Base-by-base conservation (phyloP, 2,329 filamentous ascomycete genomes). In the Sclerotinia borealis region DNA sequence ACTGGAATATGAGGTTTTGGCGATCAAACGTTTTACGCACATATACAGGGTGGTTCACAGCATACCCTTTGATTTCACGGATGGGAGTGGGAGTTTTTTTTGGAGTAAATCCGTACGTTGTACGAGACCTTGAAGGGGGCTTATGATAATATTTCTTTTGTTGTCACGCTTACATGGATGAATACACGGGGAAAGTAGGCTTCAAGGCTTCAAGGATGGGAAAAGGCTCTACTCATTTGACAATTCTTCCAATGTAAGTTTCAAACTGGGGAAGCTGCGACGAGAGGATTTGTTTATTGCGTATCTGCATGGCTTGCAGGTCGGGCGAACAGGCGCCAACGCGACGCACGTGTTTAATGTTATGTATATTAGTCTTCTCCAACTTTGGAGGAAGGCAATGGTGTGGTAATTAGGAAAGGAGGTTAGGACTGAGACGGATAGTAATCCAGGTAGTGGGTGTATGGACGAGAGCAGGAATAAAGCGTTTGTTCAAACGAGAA, bases 91-190 rank as follows among this genome's bases (percentile, higher is more conserved):
- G 54, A 17, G 54, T 56, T 45, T 45, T 55, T 31, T 39, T 27
- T 22, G 27, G 54, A 34, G 54, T 56, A 56, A 43, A 17, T 17
- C 19, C 29, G 54, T 56, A 56, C 54, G 25, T 7, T 13, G 27
- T 56, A 56, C 39, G 39, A 56, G 54, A 76, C 80, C 27, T 43
- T 56, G 29, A 34, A n/a, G n/a, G 6, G n/a, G 45, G 13, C 25
- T 51, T 9, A 51, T 36, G 49, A 51, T 37, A 25, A 45, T 34
- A 4, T 56, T 34, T 25, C 19, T 34, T 56, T 34, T 17, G n/a
- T 34, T 31, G 29, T 22, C 7, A 45, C 45, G 27, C 27, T n/a
- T 41, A 43, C 27, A 55, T 13, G 19, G 19, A 34, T 22, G 7
- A 25, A 43, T 17, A 17, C 36, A 45, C 17, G 25, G 2, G 54